Percentiles rank a stretch among this genome's conserved stretches.
Conservation (phyloP, 2,329 filamentous ascomycete genomes). For the Phoma sp. region DNA sequence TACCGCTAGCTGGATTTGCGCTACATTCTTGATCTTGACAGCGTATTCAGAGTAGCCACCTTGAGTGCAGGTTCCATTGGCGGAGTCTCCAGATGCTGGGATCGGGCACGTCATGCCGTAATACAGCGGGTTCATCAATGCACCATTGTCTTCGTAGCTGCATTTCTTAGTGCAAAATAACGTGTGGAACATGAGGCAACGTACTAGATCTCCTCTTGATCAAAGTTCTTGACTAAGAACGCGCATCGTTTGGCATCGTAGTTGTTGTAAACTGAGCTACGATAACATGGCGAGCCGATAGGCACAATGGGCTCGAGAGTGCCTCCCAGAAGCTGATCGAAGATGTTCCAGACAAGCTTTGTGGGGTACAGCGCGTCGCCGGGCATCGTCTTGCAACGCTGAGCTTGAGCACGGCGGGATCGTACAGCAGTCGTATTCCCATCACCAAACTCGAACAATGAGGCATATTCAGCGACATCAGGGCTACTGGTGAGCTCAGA, state of each 20-base stretch:
- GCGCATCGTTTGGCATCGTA: slow-evolving; percentile 35
- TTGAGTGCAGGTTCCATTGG: slow-evolving; percentile 35
- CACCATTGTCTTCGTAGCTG: slow-evolving; percentile 32
- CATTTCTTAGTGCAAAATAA: not conserved
- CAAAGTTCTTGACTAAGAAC: slow-evolving; percentile 23
- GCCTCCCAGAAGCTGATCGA: slow-evolving; percentile 31
- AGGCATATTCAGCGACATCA: slow-evolving; percentile 27
- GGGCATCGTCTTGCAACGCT: slow-evolving; percentile 38
- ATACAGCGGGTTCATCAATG: slow-evolving; percentile 38
- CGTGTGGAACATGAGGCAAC: not conserved
- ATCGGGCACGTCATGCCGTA: slow-evolving; percentile 38
- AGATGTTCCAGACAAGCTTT: slow-evolving; percentile 27
- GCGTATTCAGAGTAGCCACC: slow-evolving; percentile 38
- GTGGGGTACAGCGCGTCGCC: slow-evolving; percentile 34
- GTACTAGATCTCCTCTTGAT: slow-evolving; percentile 30
- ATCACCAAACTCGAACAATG: slow-evolving; percentile 47
- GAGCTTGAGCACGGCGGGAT: slow-evolving; percentile 17
- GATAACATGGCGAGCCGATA: slow-evolving; percentile 38
- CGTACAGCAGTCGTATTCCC: slow-evolving; percentile 11
- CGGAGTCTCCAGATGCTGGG: slow-evolving; percentile 22
- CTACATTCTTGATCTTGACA: slow-evolving; percentile 36
- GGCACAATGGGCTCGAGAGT: slow-evolving; percentile 36
- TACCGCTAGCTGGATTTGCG: slow-evolving; percentile 41
- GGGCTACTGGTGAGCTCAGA: slow-evolving; percentile 24
- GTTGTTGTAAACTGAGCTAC: slow-evolving; percentile 34